Percentiles rank a stretch among this genome's conserved stretches.
These are phyloP conservation scores for Annulohypoxylon stygium DNA, from an alignment of 495 filamentous ascomycete species.

Conservation along the genomic window DNA sequence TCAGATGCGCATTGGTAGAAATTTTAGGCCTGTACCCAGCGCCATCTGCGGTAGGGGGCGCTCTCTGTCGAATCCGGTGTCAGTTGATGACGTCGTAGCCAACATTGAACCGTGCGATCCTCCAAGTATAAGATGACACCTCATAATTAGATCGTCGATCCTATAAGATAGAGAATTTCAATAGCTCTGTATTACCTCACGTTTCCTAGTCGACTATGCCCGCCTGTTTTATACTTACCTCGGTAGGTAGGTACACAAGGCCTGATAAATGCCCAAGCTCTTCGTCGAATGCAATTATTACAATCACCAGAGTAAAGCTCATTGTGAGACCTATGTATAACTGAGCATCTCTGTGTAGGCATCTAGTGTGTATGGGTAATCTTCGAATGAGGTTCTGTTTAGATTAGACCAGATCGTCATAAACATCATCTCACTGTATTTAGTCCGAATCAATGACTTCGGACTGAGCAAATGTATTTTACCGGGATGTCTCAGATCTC, in stretches of 20 bases:
- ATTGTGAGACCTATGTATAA: neutral
- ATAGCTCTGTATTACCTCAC: slow-evolving; percentile 5
- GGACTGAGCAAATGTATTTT: no score
- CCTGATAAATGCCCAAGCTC: slow-evolving; percentile 14
- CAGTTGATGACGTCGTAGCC: slow-evolving; percentile 36
- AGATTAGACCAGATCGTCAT: no score
- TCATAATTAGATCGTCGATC: slow-evolving; percentile 27
- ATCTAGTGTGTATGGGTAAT: no score
- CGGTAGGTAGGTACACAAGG: neutral
- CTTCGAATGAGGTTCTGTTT: no score
- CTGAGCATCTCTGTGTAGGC: no score
- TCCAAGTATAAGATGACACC: slow-evolving; percentile 24
- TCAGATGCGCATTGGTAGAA: slow-evolving; percentile 2
- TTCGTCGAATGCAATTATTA: slow-evolving; percentile 20
- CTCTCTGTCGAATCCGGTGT: slow-evolving; percentile 15
- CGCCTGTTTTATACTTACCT: neutral
- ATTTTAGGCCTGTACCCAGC: slow-evolving; percentile 11
- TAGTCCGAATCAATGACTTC: no score
- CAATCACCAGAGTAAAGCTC: no score
- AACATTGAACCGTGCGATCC: slow-evolving; percentile 16
- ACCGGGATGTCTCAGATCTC: no score
- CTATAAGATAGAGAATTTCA: slow-evolving; percentile 8
- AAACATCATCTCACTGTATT: no score
- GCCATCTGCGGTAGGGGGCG: slow-evolving; percentile 35
- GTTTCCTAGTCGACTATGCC: slow-evolving; percentile 1